Base-by-base conservation (phyloP, 179 eudicot genomes). In the Dionaea muscipula region DNA sequence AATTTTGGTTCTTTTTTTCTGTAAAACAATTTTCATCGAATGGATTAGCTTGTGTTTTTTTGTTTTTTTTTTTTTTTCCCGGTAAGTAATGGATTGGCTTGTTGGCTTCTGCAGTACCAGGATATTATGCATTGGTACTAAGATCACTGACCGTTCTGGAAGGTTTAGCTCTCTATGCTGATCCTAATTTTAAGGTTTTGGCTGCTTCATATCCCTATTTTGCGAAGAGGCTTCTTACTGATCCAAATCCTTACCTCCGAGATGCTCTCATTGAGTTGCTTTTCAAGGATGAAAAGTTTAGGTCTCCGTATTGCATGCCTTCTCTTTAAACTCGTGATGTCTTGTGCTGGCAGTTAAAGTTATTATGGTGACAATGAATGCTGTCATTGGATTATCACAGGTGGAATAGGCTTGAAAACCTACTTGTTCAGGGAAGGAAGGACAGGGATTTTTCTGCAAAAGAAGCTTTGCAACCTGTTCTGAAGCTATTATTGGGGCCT, bases 181-280 rank as follows among this genome's bases (percentile, higher is more conserved):
- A 93, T 66, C 99, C 99, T 46, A 76, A 82, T 65, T 93, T 93
- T 61, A 93, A 93, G 72, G 99, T 93, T 53, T 70, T 93, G 57
- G 99, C 99, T 41, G 96, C 96, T 48, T 88, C 99, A 53, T 93
- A 93, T 75, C 99, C 99, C 28, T 93, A 93, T 76, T 93, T 93
- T 79, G 99, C 96, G 27, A 93, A 93, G 78, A 74, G 99, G 61
- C 93, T 93, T 69, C 93, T 93, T 51, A 93, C 99, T 17, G 99
- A 93, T 81, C 93, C 91, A 38, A 85, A 85, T 69, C 99, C 99
- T n/a, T 93, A 93, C 71, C 86, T 93, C 55, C 82, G 99, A 79
- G 99, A 93, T 76, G 96, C 99, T 66, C 85, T 93, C 52, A 82
- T 93, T 59, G 99, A 93, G 78, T 77, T 93, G 74, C 78, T 93